Evolutionary conservation across 2,329 filamentous ascomycete genomes (phyloP), one percentile per base, ranked within the genome.

Genomic region (Ploettnerulaceae sp.): DNA sequence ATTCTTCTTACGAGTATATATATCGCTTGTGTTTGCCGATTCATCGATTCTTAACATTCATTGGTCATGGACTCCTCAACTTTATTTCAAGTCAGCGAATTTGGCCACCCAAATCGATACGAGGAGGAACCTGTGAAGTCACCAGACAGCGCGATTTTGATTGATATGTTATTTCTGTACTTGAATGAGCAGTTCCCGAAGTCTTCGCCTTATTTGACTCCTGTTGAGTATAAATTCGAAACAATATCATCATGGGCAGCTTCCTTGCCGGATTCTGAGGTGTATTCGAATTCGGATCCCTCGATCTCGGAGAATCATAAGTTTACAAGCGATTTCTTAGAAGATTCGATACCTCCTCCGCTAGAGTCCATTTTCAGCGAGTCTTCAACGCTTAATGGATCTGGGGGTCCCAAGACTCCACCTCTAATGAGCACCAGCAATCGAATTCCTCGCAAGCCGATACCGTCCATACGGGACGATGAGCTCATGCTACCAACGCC

Each of bases 81-180:
- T 20, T 21, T 42, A 21, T 36, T 44, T 17, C 9, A 24, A 3
- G 15, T 12, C 14, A 35, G 31, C 41, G 31, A 35, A 9, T 36
- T 35, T 35, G 32, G 21, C 31, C 41, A 35, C 31, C 31, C 22
- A 7, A 35, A 22, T 7, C 15, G 22, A 29, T 36, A 44, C 31
- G 41, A 44, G 31, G 31, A 34, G 31, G 31, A 34, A 24, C 24
- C 32, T 3, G 31, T 44, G 17, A 32, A 44, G 17, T 44, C 41
- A 7, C 22, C 38, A 18, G 42, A 46, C 32, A 41, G 33, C 21
- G 31, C 32, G 24, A 17, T 42, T n/a, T 24, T 50, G 38, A 50
- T 50, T 37, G 33, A 44, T 12, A 46, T 38, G 33, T 46, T 50
- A 15, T 50, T 43, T 33, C 42, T 37, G n/a, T 50, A 46, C 29